phyloP scores from a whole-genome alignment of 2,329 filamentous ascomycete genomes.

The Claviceps digitariae region DNA sequence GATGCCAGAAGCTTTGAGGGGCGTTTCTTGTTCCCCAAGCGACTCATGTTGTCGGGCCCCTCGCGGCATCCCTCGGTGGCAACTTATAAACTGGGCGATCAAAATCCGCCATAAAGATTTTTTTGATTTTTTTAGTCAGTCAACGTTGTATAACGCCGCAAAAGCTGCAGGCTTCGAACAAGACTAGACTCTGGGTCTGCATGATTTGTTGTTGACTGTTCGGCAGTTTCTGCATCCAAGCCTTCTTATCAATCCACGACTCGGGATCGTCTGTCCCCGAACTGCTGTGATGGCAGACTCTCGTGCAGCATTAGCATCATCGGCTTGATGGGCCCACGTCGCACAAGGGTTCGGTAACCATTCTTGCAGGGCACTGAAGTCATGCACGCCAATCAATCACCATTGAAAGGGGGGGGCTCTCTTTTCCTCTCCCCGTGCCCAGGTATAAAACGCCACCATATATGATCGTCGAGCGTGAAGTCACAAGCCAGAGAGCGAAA shows the following conservation, averaged over 20 bases:
- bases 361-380: background rate
- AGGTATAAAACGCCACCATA: too few relatives aligned
- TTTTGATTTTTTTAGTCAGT: conserved; percentile 39
- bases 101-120: conserved; percentile 42
- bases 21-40: too few relatives aligned
- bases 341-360: conserved; percentile 20
- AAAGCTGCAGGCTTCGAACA: conserved; percentile 15
- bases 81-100: conserved; percentile 38
- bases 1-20: too few relatives aligned
- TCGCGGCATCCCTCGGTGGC: too few relatives aligned
- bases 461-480: conserved; percentile 51
- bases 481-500: conserved; percentile 42
- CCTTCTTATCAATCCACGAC: too few relatives aligned
- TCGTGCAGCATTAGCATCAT: background rate
- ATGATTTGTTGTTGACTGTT: background rate
- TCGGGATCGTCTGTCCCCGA: too few relatives aligned
- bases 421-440: conserved; percentile 16
- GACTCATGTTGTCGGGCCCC: too few relatives aligned
- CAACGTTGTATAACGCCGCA: conserved; percentile 30
- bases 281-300: too few relatives aligned
- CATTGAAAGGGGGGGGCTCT: too few relatives aligned
- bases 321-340: conserved; percentile 19
- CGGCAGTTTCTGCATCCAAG: too few relatives aligned
- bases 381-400: conserved; percentile 26
- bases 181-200: conserved; percentile 16